These are phyloP conservation scores for Malassezia restricta DNA, from an alignment of 1,284 basidiomycete species.

Conservation along the genomic window DNA sequence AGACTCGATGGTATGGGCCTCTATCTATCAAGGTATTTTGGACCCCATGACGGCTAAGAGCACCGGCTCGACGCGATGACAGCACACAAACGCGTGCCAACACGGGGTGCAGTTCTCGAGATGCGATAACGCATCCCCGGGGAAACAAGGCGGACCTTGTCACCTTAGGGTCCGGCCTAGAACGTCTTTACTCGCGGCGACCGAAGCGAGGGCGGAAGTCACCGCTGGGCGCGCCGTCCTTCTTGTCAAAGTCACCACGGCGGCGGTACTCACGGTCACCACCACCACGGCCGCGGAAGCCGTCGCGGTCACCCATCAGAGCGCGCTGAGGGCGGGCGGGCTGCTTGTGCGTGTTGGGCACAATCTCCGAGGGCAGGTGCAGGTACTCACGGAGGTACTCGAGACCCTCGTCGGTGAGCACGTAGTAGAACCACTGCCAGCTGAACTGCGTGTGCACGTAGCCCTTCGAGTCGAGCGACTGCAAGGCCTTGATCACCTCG, in stretches of 20 bases:
- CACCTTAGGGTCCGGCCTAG: neutral
- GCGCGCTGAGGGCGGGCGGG: conserved; percentile 42
- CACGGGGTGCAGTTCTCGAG: neutral
- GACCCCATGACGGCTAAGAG: conserved; percentile 16
- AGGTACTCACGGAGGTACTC: conserved; percentile 46
- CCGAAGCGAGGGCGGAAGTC: conserved; percentile 45
- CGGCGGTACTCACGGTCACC: conserved; percentile 45
- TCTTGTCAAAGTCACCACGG: conserved; percentile 37
- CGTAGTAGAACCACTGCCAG: conserved; percentile 50
- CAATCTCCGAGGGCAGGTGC: conserved; percentile 45
- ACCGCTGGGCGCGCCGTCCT: conserved; percentile 40
- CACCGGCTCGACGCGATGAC: conserved; percentile 17
- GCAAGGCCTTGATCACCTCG: conserved; percentile 97
- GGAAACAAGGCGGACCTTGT: no score
- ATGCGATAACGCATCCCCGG: no score
- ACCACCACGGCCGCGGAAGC: conserved; percentile 36
- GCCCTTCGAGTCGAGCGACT: conserved; percentile 88
- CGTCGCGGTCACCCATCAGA: conserved; percentile 33
- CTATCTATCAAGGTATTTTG: conserved; percentile 3
- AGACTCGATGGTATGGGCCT: neutral
- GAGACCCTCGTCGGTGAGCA: conserved; percentile 45
- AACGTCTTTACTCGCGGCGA: conserved; percentile 32
- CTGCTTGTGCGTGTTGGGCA: conserved; percentile 46
- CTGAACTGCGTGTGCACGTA: conserved; percentile 83
- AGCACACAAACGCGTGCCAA: conserved; percentile 12